phyloP scores from a whole-genome alignment of 176 grass and related monocot species.

The Avena insularis region DNA sequence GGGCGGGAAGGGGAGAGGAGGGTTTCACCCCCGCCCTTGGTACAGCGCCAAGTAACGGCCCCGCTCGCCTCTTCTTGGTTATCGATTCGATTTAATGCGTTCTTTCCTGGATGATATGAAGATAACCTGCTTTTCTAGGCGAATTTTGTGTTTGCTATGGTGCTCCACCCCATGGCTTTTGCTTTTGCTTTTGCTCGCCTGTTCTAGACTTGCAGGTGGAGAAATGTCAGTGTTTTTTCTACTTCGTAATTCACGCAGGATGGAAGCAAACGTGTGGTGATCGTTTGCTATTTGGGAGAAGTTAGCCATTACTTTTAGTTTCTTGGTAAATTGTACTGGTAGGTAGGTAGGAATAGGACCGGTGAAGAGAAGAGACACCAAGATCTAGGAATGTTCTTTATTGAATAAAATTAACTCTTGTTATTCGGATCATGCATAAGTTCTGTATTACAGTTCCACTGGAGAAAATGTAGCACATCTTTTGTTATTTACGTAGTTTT shows the following conservation, averaged over 20 bases:
- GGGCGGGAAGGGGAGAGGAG: constrained; percentile 33
- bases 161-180: background rate
- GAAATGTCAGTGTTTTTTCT: background rate
- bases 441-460: background rate
- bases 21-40: constrained; percentile 52
- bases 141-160: background rate
- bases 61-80: background rate
- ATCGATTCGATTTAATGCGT: background rate
- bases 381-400: background rate
- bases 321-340: constrained; percentile 18
- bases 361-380: background rate
- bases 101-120: background rate
- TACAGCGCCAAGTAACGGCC: background rate
- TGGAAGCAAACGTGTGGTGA: background rate
- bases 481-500: background rate
- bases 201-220: constrained; percentile 15
- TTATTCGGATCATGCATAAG: background rate
- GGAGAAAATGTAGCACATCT: background rate
- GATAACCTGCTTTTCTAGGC: background rate
- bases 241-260: background rate
- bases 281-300: constrained; percentile 4
- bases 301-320: background rate
- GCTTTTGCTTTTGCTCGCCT: background rate
- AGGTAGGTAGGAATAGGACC: no score
- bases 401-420: background rate